A percentile compares a stretch with the other conserved stretches of the same genome.
Evolutionary conservation across 148 eudicot genomes (phyloP).

Genomic region (Rhododendron kiyosumense): DNA sequence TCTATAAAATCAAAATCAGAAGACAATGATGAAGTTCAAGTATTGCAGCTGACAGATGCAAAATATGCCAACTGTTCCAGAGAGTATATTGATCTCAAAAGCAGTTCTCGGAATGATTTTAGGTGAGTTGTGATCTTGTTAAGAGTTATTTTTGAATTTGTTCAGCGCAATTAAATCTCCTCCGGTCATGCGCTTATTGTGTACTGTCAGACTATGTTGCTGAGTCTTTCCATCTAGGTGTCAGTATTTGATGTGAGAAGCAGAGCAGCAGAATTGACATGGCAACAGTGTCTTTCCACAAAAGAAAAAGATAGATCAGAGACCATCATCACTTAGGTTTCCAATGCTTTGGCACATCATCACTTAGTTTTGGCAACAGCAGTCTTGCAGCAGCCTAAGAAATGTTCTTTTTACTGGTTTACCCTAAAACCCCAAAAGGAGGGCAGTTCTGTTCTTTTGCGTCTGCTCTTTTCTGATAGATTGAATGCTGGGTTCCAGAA

Average conservation of each 20-base stretch:
- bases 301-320: neutral
- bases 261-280: neutral
- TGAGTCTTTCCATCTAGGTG: neutral
- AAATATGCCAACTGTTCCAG: conserved; percentile 19
- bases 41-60: conserved; percentile 17
- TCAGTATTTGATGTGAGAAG: neutral
- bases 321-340: neutral
- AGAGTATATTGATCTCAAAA: conserved; percentile 36
- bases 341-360: neutral
- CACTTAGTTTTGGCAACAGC: neutral
- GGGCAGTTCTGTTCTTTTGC: neutral
- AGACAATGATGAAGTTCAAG: conserved; percentile 24
- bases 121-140: conserved; percentile 33
- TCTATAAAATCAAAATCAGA: conserved; percentile 23
- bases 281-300: neutral
- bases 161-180: neutral
- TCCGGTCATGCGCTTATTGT: neutral
- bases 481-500: neutral
- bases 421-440: neutral
- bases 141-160: neutral
- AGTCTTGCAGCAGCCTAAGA: neutral
- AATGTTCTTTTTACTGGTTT: neutral
- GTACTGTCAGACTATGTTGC: neutral
- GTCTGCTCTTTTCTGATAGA: neutral
- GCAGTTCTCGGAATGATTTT: conserved; percentile 22